Percentiles rank a stretch among this genome's conserved stretches.
Conservation (phyloP, 169 alveolate species). For the Plasmodium cynomolgi region DNA sequence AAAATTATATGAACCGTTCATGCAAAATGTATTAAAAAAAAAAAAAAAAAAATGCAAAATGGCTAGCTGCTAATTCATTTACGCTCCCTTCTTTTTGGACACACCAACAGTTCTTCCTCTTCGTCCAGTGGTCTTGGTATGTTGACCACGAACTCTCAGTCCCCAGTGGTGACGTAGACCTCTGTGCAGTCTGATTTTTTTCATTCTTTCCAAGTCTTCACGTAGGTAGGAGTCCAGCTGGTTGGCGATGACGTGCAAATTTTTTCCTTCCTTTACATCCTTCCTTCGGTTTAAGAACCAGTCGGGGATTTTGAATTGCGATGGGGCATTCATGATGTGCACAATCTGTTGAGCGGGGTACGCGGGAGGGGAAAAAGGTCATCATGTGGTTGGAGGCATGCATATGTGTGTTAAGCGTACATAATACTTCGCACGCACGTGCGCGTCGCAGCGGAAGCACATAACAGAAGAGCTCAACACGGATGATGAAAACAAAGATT, state of each 20-base stretch:
- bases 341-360: constrained; percentile 81
- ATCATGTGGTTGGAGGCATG: not conserved
- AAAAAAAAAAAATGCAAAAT: constrained; percentile 7
- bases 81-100: constrained; percentile 94
- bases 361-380: not conserved
- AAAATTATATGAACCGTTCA: not conserved
- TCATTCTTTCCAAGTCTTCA: constrained; percentile 99
- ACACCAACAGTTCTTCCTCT: constrained; percentile 99
- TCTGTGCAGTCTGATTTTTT: constrained; percentile 97
- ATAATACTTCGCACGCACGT: not conserved
- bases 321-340: constrained; percentile 92
- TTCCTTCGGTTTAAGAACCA: constrained; percentile 99
- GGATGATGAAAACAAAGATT: too few species aligned
- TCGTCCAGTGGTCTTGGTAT: constrained; percentile 99
- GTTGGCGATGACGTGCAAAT: constrained; percentile 95
- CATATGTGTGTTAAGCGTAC: not conserved
- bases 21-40: not conserved
- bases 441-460: not conserved
- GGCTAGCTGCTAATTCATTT: constrained; percentile 16
- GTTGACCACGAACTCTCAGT: constrained; percentile 99
- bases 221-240: constrained; percentile 96
- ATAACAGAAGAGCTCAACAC: not conserved
- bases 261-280: constrained; percentile 96
- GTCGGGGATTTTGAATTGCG: constrained; percentile 96
- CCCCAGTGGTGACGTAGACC: constrained; percentile 99